phyloP scores from a whole-genome alignment of 1,139 yeast genomes.

The Meyerozyma carpophila region DNA sequence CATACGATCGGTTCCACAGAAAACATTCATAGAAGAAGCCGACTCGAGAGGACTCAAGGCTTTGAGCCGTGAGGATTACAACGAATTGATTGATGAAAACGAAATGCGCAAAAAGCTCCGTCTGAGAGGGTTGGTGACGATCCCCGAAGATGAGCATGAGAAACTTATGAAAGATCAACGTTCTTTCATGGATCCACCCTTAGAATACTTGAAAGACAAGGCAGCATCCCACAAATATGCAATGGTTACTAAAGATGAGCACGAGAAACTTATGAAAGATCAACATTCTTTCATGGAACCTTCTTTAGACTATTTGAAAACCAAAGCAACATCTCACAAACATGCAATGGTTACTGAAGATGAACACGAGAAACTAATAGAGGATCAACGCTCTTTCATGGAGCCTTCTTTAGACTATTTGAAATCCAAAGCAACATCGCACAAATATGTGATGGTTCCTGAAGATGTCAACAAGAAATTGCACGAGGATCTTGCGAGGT shows the following conservation, averaged over 20 bases:
- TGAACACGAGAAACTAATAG: conserved; percentile 16
- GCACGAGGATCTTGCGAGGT: conserved; percentile 10
- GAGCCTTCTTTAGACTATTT: conserved; percentile 17
- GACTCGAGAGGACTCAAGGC: conserved; percentile 25
- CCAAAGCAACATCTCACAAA: conserved; percentile 12
- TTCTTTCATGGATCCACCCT: conserved; percentile 12
- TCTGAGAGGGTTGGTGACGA: conserved; percentile 29
- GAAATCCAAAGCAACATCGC: conserved; percentile 9
- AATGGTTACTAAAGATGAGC: conserved; percentile 14
- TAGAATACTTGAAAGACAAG: conserved; percentile 14
- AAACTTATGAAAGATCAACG: conserved; percentile 11
- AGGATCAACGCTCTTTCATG: conserved; percentile 8
- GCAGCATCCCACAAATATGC: conserved; percentile 14
- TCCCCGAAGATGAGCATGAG: conserved; percentile 21
- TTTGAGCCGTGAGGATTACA: conserved; percentile 21
- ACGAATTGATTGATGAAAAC: conserved; percentile 24
- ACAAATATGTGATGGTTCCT: conserved; percentile 16
- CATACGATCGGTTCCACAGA: conserved; percentile 17
- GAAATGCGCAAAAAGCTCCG: conserved; percentile 29
- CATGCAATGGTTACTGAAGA: conserved; percentile 18
- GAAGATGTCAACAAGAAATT: conserved; percentile 14
- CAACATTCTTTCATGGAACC: conserved; percentile 13
- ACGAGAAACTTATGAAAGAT: conserved; percentile 11
- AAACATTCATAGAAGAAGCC: conserved; percentile 17
- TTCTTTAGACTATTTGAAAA: conserved; percentile 13